These are phyloP conservation scores for Microsporum ferrugineum DNA, from an alignment of 2,329 filamentous ascomycete genomes.

Conservation along the genomic window DNA sequence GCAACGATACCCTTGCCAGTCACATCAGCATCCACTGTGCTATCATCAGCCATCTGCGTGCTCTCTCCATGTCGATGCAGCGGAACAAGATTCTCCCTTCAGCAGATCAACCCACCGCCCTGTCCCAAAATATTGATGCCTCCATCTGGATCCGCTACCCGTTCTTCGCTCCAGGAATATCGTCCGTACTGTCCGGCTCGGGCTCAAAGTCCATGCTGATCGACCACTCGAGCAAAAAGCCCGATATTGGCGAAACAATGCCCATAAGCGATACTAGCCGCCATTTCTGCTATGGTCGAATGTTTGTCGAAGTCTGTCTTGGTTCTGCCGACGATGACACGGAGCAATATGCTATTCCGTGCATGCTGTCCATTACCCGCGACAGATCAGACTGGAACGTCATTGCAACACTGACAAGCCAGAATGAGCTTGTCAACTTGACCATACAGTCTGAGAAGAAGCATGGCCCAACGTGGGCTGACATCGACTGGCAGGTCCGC, in stretches of 20 bases:
- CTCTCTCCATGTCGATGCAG: slow-evolving; percentile 71
- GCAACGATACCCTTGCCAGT: slow-evolving; percentile 36
- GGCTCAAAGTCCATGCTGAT: slow-evolving; percentile 34
- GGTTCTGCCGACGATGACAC: slow-evolving; percentile 60
- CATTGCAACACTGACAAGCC: slow-evolving; percentile 64
- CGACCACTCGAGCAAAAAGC: slow-evolving; percentile 36
- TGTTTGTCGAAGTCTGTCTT: slow-evolving; percentile 62
- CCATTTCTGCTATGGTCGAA: slow-evolving; percentile 67
- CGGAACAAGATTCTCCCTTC: slow-evolving; percentile 65
- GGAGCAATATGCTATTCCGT: slow-evolving; percentile 58
- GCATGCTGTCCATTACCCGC: slow-evolving; percentile 64
- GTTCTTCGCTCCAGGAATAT: slow-evolving; percentile 57
- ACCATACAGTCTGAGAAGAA: slow-evolving; percentile 58
- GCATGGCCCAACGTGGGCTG: slow-evolving; percentile 63
- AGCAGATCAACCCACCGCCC: slow-evolving; percentile 48
- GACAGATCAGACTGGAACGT: slow-evolving; percentile 57
- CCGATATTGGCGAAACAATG: slow-evolving; percentile 52
- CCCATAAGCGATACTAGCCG: slow-evolving; percentile 64
- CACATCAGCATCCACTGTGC: slow-evolving; percentile 42
- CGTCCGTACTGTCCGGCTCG: slow-evolving; percentile 56
- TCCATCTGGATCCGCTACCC: slow-evolving; percentile 75
- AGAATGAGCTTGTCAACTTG: slow-evolving; percentile 65
- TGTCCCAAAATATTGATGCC: slow-evolving; percentile 70
- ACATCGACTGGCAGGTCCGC: slow-evolving; percentile 67
- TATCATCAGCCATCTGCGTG: slow-evolving; percentile 55